A percentile compares a stretch with the other conserved stretches of the same genome.
phyloP scores from a whole-genome alignment of 2,329 filamentous ascomycete species.

The Cryphonectria radicalis region DNA sequence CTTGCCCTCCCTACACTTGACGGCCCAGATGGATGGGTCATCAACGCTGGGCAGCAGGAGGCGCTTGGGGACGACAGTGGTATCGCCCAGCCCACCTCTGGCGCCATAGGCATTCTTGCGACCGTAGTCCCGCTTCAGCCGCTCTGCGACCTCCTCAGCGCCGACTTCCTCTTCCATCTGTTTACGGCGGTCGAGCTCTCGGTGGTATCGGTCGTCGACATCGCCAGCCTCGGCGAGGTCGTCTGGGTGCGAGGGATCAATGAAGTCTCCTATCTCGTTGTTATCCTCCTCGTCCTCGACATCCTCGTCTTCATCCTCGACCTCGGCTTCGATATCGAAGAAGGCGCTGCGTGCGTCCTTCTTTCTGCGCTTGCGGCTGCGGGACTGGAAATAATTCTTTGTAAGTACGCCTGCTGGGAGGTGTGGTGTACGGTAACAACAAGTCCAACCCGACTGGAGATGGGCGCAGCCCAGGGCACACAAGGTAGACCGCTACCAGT shows the following conservation, averaged over 20 bases:
- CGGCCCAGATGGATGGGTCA: conserved; percentile 94
- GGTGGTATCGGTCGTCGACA: conserved; percentile 84
- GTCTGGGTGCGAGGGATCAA: conserved; percentile 88
- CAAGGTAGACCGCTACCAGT: conserved; percentile 1
- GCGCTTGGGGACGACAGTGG: conserved; percentile 80
- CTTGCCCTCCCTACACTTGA: conserved; percentile 92
- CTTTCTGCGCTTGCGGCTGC: conserved; percentile 81
- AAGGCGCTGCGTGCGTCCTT: conserved; percentile 76
- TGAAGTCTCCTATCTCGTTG: conserved; percentile 80
- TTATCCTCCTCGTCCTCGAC: conserved; percentile 90
- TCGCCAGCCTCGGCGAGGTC: conserved; percentile 81
- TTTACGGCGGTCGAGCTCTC: conserved; percentile 90
- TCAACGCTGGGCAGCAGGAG: conserved; percentile 90
- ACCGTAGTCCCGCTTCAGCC: conserved; percentile 86
- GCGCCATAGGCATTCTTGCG: conserved; percentile 58
- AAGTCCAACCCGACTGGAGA: neutral
- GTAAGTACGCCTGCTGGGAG: neutral
- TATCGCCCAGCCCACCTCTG: conserved; percentile 64
- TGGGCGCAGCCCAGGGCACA: neutral
- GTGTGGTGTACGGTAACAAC: neutral
- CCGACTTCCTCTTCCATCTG: conserved; percentile 88
- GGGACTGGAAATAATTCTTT: conserved; percentile 46
- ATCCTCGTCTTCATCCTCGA: conserved; percentile 89
- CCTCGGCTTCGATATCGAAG: conserved; percentile 97
- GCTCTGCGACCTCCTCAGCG: conserved; percentile 89